A percentile compares a stretch with the other conserved stretches of the same genome.
These are phyloP conservation scores for Taphrina populina DNA, from an alignment of 1,139 yeast species.

Conservation along the genomic window DNA sequence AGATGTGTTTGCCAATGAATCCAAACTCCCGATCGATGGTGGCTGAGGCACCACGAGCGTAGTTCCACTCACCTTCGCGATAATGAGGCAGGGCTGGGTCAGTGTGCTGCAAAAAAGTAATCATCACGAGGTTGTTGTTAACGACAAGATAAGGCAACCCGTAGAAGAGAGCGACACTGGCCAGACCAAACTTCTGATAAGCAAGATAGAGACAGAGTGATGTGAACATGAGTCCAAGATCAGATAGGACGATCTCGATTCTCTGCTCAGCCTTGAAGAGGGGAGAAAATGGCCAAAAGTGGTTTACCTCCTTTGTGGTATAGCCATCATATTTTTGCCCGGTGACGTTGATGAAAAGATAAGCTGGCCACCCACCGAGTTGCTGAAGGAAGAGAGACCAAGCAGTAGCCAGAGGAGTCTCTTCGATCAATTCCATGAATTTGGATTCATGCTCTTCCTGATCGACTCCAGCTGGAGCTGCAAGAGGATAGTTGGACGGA, in stretches of 20 bases:
- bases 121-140: slow-evolving; percentile 86
- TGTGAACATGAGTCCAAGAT: slow-evolving; percentile 32
- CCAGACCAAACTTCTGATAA: slow-evolving; percentile 21
- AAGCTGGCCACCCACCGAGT: slow-evolving; percentile 69
- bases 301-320: slow-evolving; percentile 55
- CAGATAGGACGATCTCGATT: slow-evolving; percentile 42
- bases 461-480: slow-evolving; percentile 38
- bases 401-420: slow-evolving; percentile 68
- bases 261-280: slow-evolving; percentile 67
- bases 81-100: slow-evolving; percentile 81
- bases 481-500: slow-evolving; percentile 38
- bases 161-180: slow-evolving; percentile 57
- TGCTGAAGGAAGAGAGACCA: slow-evolving; percentile 63
- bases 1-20: slow-evolving; percentile 71
- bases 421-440: slow-evolving; percentile 64
- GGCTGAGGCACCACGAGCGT: slow-evolving; percentile 86
- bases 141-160: slow-evolving; percentile 75
- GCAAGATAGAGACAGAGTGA: slow-evolving; percentile 20
- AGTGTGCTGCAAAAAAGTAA: slow-evolving; percentile 81
- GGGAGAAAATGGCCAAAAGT: slow-evolving; percentile 71
- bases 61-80: slow-evolving; percentile 71
- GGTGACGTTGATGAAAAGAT: slow-evolving; percentile 69
- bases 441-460: slow-evolving; percentile 41
- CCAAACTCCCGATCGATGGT: slow-evolving; percentile 84
- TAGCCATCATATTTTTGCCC: slow-evolving; percentile 66